phyloP scores from a whole-genome alignment of 352 stramenopile species.

The Aphanomyces stellatus region DNA sequence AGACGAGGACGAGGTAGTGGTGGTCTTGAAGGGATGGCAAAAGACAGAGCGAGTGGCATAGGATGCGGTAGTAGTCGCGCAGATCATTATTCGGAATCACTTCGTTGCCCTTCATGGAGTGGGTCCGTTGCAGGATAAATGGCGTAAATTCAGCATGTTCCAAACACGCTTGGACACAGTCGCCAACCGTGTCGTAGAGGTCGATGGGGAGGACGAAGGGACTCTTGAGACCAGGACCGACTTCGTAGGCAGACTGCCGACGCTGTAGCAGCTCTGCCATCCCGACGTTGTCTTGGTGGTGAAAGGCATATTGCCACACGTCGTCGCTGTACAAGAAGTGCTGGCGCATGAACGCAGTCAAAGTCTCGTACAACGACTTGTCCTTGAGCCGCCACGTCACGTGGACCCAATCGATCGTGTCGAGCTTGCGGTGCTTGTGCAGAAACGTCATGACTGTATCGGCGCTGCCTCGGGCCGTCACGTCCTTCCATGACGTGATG shows the following conservation, averaged over 20 bases:
- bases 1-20: slow-evolving; percentile 37
- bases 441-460: slow-evolving; percentile 36
- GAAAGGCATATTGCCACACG: slow-evolving; percentile 46
- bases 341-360: slow-evolving; percentile 30
- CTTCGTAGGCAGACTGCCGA: neutral
- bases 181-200: neutral
- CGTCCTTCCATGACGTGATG: slow-evolving; percentile 47
- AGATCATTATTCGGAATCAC: slow-evolving; percentile 28
- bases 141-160: slow-evolving; percentile 6
- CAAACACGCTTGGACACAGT: neutral
- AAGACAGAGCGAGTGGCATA: slow-evolving; percentile 35
- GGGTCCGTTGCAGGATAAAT: neutral
- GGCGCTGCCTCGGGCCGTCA: slow-evolving; percentile 34
- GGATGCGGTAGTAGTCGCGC: slow-evolving; percentile 29
- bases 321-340: slow-evolving; percentile 31
- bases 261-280: slow-evolving; percentile 25
- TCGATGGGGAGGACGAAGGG: neutral
- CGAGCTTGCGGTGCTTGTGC: slow-evolving; percentile 23
- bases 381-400: slow-evolving; percentile 43
- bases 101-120: neutral
- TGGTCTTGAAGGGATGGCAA: slow-evolving; percentile 23
- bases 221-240: neutral
- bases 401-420: slow-evolving; percentile 26
- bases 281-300: slow-evolving; percentile 31
- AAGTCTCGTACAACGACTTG: slow-evolving; percentile 27